Evolutionary conservation across 495 filamentous ascomycete species (phyloP), one percentile per base, ranked within the genome.

Genomic region (Oidiodendron maius): DNA sequence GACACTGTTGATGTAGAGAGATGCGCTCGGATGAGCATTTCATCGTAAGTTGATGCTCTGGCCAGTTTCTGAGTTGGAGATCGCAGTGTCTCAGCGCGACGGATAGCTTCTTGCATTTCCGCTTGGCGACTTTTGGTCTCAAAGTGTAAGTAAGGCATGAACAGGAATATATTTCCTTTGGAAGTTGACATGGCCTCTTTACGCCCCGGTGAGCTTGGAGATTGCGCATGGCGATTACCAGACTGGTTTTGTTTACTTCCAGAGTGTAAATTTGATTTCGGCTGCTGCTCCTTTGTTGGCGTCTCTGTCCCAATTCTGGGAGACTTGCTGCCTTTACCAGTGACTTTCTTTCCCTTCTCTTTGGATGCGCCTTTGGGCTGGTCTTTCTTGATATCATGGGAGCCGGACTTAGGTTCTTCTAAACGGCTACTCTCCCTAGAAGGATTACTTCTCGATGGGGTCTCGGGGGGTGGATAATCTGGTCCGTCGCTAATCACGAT

Each of bases 71-170:
- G 64, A 44, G 26, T 49, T 62, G 53, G 66, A 16, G 34, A 58
- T 23, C 39, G 46, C 5, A 59, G 16, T 18, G 9, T 49, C 35
- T 59, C 47, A 2, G 72, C 76, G 4, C 67, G 64, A 47, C 71
- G 67, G 48, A 86, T 83, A 13, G 77, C 75, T 17, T 72, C 64
- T 47, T 76, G 74, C 81, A 84, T 83, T 52, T 76, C 69, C 41
- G 68, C 66, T 26, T 80, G 68, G 12, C 75, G 63, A 35, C 71
- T 64, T 18, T 74, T 70, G 2, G 78, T 82, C 52, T 86, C 82
- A 46, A 82, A 86, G 59, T 84, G 81, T 13, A 84, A 62, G 54
- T 82, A 86, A 1, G 82, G 82, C 81, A 86, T 84, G 57, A 66
- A 45, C 0, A 21, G 28, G 18, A 53, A 44, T 13, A 64, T 23